Percentiles rank a stretch among this genome's conserved stretches.
These are phyloP conservation scores for Lentinula lateritia DNA, from an alignment of 768 basidiomycete species.

Conservation along the genomic window DNA sequence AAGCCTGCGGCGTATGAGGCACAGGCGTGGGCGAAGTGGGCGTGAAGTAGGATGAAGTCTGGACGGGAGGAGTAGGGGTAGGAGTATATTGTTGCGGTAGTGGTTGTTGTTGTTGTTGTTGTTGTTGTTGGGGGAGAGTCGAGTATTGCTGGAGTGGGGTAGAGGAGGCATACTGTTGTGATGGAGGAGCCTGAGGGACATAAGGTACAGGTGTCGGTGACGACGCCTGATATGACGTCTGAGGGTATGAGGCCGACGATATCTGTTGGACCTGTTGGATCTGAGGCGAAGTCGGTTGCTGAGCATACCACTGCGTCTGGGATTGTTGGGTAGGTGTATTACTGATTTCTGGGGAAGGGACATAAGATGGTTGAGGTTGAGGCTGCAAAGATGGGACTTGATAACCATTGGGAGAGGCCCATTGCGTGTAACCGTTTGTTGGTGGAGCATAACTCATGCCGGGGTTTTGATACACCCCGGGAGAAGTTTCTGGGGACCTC, in stretches of 20 bases:
- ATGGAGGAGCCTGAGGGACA: constrained; percentile 17
- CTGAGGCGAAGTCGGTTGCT: constrained; percentile 12
- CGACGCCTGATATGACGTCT: constrained; percentile 6
- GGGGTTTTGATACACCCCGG: constrained; percentile 25
- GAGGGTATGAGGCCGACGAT: neutral
- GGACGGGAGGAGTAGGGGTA: neutral
- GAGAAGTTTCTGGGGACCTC: constrained; percentile 34
- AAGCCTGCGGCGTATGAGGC: constrained; percentile 2
- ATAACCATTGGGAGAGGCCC: constrained; percentile 22
- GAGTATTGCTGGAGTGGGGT: constrained; percentile 18
- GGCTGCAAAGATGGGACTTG: constrained; percentile 15
- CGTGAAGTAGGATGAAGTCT: neutral
- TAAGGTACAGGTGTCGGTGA: constrained; percentile 14
- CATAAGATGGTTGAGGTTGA: constrained; percentile 15
- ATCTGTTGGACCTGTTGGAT: constrained; percentile 7
- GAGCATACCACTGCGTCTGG: constrained; percentile 18
- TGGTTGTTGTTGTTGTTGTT: neutral
- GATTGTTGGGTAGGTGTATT: neutral
- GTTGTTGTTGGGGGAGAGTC: constrained; percentile 17
- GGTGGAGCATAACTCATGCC: constrained; percentile 18
- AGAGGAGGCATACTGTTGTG: constrained; percentile 19
- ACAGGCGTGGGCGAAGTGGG: neutral
- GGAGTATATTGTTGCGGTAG: neutral
- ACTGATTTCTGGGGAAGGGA: constrained; percentile 12
- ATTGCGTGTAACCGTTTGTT: constrained; percentile 26